Conservation (phyloP, 2,329 filamentous ascomycete genomes). For the Leptographium flavum region DNA sequence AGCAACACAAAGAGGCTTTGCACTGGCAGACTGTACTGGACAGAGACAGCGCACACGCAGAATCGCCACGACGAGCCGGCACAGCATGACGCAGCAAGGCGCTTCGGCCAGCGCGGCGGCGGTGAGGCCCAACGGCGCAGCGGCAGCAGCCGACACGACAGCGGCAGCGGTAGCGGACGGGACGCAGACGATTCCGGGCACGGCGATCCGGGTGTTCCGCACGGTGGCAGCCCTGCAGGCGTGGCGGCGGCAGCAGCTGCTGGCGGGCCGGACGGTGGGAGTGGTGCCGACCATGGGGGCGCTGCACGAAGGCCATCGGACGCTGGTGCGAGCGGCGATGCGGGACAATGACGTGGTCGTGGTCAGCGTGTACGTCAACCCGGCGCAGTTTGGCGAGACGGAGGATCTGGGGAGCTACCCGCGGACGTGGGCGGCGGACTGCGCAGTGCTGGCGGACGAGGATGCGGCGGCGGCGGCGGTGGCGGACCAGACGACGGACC, state of each 20-base stretch:
- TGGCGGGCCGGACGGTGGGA: slow-evolving; percentile 59
- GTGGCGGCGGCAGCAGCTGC: slow-evolving; percentile 51
- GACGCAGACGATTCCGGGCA: slow-evolving; percentile 36
- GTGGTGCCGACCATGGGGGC: slow-evolving; percentile 97
- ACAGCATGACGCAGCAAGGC: neutral
- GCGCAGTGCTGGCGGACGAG: slow-evolving; percentile 55
- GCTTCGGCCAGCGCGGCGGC: neutral
- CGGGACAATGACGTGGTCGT: slow-evolving; percentile 75
- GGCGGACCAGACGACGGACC: slow-evolving; percentile 19
- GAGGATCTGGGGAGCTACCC: slow-evolving; percentile 88
- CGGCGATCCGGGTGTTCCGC: slow-evolving; percentile 58
- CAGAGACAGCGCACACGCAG: neutral
- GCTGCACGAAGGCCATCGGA: slow-evolving; percentile 81
- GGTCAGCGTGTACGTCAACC: slow-evolving; percentile 90
- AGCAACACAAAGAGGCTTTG: neutral
- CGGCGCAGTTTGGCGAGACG: slow-evolving; percentile 80
- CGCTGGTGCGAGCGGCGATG: slow-evolving; percentile 72
- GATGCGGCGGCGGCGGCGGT: slow-evolving; percentile 41
- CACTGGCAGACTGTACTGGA: neutral
- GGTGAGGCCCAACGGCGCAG: neutral
- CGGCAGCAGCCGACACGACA: neutral
- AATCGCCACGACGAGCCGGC: neutral
- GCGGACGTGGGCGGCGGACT: slow-evolving; percentile 72
- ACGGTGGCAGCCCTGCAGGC: slow-evolving; percentile 55
- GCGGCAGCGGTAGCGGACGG: neutral